phyloP scores from a whole-genome alignment of 129 eudicot genomes.

The Deinandra increscens region DNA sequence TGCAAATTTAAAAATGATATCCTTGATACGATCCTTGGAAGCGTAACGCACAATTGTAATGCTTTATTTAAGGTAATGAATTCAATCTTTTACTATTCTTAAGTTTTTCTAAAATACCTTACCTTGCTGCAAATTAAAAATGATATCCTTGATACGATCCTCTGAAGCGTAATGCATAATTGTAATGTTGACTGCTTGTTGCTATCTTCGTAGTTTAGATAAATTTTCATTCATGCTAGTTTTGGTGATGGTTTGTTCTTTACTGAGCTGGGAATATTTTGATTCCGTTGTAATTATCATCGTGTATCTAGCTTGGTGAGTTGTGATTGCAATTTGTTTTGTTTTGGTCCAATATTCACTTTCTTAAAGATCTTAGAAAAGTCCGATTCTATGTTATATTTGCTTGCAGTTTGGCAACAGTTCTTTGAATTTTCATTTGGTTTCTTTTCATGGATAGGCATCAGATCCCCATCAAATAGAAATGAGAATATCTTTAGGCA shows the following conservation, averaged over 20 bases:
- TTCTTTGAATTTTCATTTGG: not conserved
- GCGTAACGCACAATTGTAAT: not conserved
- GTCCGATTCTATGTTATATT: not conserved
- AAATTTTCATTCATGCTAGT: not conserved
- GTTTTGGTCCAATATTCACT: constrained; percentile 5
- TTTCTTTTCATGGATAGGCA: constrained; percentile 6
- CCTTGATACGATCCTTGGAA: not conserved
- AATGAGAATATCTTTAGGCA: not conserved
- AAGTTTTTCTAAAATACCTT: not conserved
- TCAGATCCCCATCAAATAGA: not conserved
- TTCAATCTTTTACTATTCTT: not conserved
- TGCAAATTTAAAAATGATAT: not conserved
- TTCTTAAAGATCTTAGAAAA: constrained; percentile 4
- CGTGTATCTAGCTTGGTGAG: constrained; percentile 4
- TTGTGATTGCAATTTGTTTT: constrained; percentile 18
- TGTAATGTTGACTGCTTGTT: constrained; percentile 3
- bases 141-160: not conserved
- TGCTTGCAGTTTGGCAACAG: not conserved
- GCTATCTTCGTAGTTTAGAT: not conserved
- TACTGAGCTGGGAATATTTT: not conserved
- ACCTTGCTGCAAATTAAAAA: not conserved
- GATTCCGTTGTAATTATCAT: not conserved
- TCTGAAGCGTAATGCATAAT: not conserved
- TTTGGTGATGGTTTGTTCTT: not conserved
- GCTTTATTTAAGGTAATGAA: constrained; percentile 40